Evolutionary conservation across 805 yeast genomes (phyloP), one percentile per base, ranked within the genome.

Genomic region (Kregervanrija fluxuum): DNA sequence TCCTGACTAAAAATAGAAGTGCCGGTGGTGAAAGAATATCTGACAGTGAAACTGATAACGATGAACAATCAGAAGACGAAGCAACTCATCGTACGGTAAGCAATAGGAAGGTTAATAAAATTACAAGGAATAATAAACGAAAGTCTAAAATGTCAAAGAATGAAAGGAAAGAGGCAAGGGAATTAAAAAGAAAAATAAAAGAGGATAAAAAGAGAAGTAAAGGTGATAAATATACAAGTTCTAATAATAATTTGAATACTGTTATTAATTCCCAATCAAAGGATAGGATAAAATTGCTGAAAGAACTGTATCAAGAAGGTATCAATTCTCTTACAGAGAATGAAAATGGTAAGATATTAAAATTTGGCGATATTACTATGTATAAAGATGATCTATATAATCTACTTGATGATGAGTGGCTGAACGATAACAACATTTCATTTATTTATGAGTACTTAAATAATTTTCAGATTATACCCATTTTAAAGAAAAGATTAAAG

Each of bases 361-460:
- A 77, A 48, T 76, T 70, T 52, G 73, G 74, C 43, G 82, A 81
- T 48, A 70, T 80, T 8, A 72, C 83, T 1, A 61, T 83, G 2
- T 78, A 78, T 53, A 67, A 70, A 43, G 75, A 74, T 16, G 93
- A 85, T 55, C 50, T 82, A 9, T 67, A 64, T 38, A 80, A 76
- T 51, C 60, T 85, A 12, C 64, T 69, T 41, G 79, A 81, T 14
- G 84, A 75, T 33, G 82, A 82, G 55, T 85, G 93, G 91, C 64
- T 85, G 30, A 81, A 80, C 53, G 91, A 84, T 55, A 81, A 81
- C 54, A 77, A 82, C 52, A 72, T 85, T 34, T 67, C 83, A 0
- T 75, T 82, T 44, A 61, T 81, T 14, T 85, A 71, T 59, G 88
- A 82, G 55, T 70, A 71, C 47, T 56, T 78, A n/a, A 74, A 70